Evolutionary conservation across 371 early-diverging fungal genomes (phyloP).

Genomic region (Cokeromyces recurvatus): DNA sequence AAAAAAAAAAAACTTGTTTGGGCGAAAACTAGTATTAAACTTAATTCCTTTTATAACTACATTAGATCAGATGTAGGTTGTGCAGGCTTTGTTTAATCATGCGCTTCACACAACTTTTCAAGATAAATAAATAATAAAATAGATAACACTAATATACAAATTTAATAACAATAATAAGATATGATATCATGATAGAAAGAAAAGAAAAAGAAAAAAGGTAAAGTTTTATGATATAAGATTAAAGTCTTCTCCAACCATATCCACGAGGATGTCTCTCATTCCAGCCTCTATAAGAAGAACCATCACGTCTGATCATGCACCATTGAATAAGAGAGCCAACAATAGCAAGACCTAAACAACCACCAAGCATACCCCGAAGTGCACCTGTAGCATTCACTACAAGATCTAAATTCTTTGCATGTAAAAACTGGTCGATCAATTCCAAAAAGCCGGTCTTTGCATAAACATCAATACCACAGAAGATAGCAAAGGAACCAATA

Average conservation of each 20-base stretch:
- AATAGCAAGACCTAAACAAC: slow-evolving; percentile 46
- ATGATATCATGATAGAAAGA: no score
- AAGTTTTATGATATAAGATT: neutral
- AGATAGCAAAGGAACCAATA: slow-evolving; percentile 53
- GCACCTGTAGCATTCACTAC: slow-evolving; percentile 26
- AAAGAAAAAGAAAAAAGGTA: neutral
- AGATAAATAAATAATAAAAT: no score
- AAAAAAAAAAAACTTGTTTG: no score
- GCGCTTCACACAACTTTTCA: no score
- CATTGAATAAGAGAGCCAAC: slow-evolving; percentile 52
- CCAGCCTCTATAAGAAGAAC: slow-evolving; percentile 25
- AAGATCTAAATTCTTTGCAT: slow-evolving; percentile 18
- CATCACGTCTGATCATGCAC: slow-evolving; percentile 19
- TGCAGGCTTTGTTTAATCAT: no score
- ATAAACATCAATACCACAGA: slow-evolving; percentile 56
- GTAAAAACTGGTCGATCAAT: slow-evolving; percentile 26
- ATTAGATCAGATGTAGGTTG: no score
- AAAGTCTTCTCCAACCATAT: slow-evolving; percentile 40
- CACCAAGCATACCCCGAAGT: slow-evolving; percentile 56
- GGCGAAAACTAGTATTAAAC: no score
- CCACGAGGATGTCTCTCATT: slow-evolving; percentile 26
- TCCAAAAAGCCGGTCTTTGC: slow-evolving; percentile 47
- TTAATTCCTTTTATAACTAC: no score
- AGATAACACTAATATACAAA: no score
- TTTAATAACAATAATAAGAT: no score